Percentiles rank a stretch among this genome's conserved stretches.
phyloP scores from a whole-genome alignment of 257 asterid species.

The Penstemon barbatus region DNA sequence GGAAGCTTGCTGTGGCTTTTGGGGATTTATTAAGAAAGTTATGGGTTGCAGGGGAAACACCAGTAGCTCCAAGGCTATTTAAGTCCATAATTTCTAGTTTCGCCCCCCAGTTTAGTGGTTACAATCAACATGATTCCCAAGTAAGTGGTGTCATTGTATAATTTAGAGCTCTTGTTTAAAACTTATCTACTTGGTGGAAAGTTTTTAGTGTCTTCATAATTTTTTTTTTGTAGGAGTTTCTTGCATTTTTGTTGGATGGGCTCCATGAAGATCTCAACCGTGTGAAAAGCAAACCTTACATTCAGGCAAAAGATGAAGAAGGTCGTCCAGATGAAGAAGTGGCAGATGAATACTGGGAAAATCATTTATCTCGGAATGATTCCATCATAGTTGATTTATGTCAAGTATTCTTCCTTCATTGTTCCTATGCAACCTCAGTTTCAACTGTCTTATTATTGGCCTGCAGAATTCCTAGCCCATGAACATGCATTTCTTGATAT shows the following conservation, averaged over 20 bases:
- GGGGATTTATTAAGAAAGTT: conserved; percentile 68
- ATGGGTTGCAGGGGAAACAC: conserved; percentile 62
- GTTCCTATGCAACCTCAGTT: neutral
- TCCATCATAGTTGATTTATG: conserved; percentile 69
- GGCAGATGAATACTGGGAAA: conserved; percentile 72
- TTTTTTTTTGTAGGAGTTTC: conserved; percentile 54
- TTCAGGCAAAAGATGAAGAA: conserved; percentile 53
- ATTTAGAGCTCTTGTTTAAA: conserved; percentile 16
- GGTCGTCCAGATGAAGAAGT: conserved; percentile 58
- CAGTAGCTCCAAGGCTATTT: conserved; percentile 52
- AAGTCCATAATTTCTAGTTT: conserved; percentile 60
- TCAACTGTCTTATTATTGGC: conserved; percentile 1
- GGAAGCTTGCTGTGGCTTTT: conserved; percentile 69
- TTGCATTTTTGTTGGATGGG: conserved; percentile 72
- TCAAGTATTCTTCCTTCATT: conserved; percentile 46
- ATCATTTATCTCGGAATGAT: conserved; percentile 65
- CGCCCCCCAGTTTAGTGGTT: conserved; percentile 68
- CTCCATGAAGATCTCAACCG: conserved; percentile 83
- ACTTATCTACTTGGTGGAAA: conserved; percentile 12
- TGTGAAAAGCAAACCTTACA: conserved; percentile 67
- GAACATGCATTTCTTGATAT: neutral
- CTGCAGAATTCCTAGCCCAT: conserved; percentile 8
- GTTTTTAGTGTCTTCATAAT: conserved; percentile 24
- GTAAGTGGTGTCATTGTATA: conserved; percentile 37
- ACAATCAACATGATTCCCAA: conserved; percentile 76